A percentile compares a stretch with the other conserved stretches of the same genome.
phyloP scores from a whole-genome alignment of 257 asterid species.

The Paulownia fortunei region DNA sequence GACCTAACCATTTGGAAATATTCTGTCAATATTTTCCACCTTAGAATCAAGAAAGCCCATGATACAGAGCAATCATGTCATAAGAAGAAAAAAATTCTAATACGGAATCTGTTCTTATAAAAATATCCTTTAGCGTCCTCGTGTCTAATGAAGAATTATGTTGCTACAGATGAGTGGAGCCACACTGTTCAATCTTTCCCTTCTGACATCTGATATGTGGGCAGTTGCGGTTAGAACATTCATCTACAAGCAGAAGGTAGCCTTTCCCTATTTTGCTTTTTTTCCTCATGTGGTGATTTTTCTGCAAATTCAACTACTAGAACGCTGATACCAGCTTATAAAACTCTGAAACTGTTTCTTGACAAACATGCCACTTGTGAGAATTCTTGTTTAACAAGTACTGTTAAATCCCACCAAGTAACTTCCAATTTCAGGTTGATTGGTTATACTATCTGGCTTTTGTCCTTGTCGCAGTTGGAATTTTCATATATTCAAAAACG shows the following conservation, averaged over 20 bases:
- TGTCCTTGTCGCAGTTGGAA: slow-evolving; percentile 60
- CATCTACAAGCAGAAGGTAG: slow-evolving; percentile 74
- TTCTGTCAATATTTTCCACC: too few relatives aligned
- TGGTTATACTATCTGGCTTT: slow-evolving; percentile 72
- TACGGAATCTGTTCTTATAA: too few relatives aligned
- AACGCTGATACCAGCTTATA: too few relatives aligned
- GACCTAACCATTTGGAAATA: too few relatives aligned
- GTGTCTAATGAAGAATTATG: background rate
- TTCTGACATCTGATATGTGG: slow-evolving; percentile 28
- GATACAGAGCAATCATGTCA: too few relatives aligned
- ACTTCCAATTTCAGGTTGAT: slow-evolving; percentile 58
- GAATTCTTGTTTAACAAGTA: too few relatives aligned
- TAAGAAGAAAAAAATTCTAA: too few relatives aligned
- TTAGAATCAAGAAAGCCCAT: too few relatives aligned
- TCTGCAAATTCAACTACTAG: background rate
- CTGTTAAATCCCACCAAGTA: too few relatives aligned
- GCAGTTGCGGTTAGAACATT: slow-evolving; percentile 69
- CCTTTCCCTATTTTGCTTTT: background rate
- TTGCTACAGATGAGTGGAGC: slow-evolving; percentile 54
- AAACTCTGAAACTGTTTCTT: too few relatives aligned
- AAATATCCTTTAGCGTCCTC: too few relatives aligned
- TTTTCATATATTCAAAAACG: slow-evolving; percentile 63
- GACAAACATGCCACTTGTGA: too few relatives aligned
- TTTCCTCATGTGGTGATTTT: background rate
- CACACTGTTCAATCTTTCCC: slow-evolving; percentile 74